Conservation (phyloP, 192 early-diverging fungal species). For the Umbelopsis sp. region DNA sequence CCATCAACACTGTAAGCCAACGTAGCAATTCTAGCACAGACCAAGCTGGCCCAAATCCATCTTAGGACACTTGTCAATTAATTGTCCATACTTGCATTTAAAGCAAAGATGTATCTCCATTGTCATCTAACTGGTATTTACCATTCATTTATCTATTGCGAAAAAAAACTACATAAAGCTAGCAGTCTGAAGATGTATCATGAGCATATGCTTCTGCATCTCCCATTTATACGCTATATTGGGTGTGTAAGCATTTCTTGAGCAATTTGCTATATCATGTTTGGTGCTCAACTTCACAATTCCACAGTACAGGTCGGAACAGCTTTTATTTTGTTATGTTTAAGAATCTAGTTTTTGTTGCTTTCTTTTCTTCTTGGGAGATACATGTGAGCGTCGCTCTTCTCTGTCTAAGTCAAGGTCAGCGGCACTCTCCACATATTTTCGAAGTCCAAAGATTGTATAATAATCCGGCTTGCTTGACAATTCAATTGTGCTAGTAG, state of each 20-base stretch:
- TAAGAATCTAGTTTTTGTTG: background rate
- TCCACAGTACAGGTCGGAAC: too few species aligned
- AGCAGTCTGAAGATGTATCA: too few species aligned
- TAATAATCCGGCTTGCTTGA: slow-evolving; percentile 23
- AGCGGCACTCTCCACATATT: slow-evolving; percentile 18
- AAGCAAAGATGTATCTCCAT: background rate
- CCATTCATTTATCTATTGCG: background rate
- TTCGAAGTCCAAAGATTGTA: slow-evolving; percentile 21
- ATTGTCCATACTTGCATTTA: background rate
- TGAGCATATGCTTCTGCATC: too few species aligned
- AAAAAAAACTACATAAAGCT: too few species aligned
- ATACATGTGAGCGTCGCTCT: background rate
- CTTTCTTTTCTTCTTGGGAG: slow-evolving; percentile 19
- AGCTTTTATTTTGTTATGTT: background rate
- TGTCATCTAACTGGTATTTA: background rate
- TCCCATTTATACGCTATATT: too few species aligned
- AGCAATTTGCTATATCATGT: too few species aligned
- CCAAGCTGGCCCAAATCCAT: background rate
- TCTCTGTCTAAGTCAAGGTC: background rate
- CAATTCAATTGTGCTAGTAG: background rate
- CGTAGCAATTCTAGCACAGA: background rate
- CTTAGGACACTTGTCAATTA: background rate
- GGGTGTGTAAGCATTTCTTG: too few species aligned
- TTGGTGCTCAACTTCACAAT: too few species aligned
- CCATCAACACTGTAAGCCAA: slow-evolving; percentile 12